These are phyloP conservation scores for Lipomyces chichibuensis DNA, from an alignment of 805 yeast species.

Conservation along the genomic window DNA sequence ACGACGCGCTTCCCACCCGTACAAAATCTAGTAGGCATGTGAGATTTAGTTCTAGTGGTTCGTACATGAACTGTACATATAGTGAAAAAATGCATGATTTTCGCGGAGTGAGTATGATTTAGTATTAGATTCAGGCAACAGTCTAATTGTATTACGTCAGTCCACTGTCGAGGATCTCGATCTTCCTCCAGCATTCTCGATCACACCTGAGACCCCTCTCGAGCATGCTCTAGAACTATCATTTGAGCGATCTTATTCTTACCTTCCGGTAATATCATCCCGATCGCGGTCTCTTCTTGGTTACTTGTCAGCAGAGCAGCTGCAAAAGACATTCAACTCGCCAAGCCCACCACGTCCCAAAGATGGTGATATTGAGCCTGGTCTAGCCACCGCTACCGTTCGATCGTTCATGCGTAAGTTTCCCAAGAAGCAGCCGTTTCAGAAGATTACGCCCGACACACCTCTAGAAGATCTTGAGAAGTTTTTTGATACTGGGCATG, in stretches of 20 bases:
- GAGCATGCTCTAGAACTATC: constrained; percentile 58
- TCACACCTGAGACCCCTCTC: constrained; percentile 53
- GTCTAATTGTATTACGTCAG: constrained; percentile 20
- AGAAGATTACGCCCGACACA: constrained; percentile 56
- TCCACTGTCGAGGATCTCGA: constrained; percentile 65
- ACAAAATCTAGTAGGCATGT: background rate
- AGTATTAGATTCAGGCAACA: background rate
- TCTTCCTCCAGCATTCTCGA: constrained; percentile 59
- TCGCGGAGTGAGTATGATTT: constrained; percentile 15
- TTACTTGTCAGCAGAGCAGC: constrained; percentile 51
- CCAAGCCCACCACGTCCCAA: constrained; percentile 37
- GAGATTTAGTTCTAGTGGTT: background rate
- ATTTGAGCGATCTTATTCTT: constrained; percentile 58
- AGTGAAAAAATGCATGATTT: constrained; percentile 18
- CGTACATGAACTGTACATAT: background rate
- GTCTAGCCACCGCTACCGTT: constrained; percentile 17
- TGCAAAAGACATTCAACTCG: constrained; percentile 42
- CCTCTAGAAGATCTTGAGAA: constrained; percentile 57
- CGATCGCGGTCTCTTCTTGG: constrained; percentile 55
- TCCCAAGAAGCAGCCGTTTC: constrained; percentile 41
- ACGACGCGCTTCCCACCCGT: background rate
- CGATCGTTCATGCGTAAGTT: constrained; percentile 38
- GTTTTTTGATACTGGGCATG: constrained; percentile 53
- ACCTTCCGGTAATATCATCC: constrained; percentile 57
- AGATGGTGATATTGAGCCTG: constrained; percentile 38